These are phyloP conservation scores for Lophiostoma macrostomum DNA, from an alignment of 495 filamentous ascomycete genomes.

Conservation along the genomic window DNA sequence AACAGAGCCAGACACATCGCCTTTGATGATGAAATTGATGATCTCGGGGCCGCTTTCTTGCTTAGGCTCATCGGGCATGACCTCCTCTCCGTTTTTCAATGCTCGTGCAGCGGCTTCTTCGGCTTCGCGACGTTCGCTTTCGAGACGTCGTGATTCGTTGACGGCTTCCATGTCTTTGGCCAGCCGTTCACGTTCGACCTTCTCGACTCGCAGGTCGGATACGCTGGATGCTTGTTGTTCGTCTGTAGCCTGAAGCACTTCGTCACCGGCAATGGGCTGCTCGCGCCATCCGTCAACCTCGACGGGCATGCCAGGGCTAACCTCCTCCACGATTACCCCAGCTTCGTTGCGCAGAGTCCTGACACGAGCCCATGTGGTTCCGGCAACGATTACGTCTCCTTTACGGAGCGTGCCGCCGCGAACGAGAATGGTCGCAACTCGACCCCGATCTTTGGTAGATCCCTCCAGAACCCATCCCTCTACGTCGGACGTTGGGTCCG, in stretches of 20 bases:
- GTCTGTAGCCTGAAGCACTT: conserved; percentile 74
- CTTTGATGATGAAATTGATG: conserved; percentile 85
- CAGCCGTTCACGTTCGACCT: conserved; percentile 56
- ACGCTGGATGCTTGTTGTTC: conserved; percentile 80
- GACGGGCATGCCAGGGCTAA: conserved; percentile 84
- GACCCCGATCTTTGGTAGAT: conserved; percentile 81
- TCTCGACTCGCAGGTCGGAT: conserved; percentile 70
- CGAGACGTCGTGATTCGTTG: conserved; percentile 63
- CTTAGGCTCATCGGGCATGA: conserved; percentile 10
- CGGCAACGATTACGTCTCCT: conserved; percentile 86
- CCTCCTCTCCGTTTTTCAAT: conserved; percentile 33
- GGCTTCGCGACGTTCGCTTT: conserved; percentile 59
- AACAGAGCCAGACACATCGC: conserved; percentile 87
- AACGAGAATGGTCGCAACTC: conserved; percentile 85
- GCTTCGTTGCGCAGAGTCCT: conserved; percentile 82
- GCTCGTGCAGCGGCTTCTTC: conserved; percentile 36
- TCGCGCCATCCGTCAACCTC: conserved; percentile 94
- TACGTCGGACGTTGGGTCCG: conserved; percentile 68
- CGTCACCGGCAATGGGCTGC: conserved; percentile 82
- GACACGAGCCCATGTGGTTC: conserved; percentile 78
- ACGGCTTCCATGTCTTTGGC: conserved; percentile 72
- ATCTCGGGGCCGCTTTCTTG: conserved; percentile 52
- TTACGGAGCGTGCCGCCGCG: conserved; percentile 77
- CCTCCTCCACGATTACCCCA: conserved; percentile 64
- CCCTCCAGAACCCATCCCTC: conserved; percentile 96